Percentiles rank a stretch among this genome's conserved stretches.
These are phyloP conservation scores for Trichosporon inkin DNA, from an alignment of 1,284 basidiomycete species.

Conservation along the genomic window DNA sequence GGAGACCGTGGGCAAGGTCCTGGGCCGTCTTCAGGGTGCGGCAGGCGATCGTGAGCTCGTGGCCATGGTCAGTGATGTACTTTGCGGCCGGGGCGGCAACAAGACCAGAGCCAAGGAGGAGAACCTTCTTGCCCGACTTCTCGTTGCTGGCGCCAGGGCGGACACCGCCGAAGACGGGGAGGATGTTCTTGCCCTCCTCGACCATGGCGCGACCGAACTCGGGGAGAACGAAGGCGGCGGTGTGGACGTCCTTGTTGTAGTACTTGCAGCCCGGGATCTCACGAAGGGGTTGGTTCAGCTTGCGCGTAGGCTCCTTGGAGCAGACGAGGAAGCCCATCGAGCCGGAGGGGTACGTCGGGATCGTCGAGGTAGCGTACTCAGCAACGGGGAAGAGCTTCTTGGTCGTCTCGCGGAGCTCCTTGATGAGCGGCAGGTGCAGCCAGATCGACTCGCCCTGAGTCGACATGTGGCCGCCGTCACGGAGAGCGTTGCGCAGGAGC, in stretches of 20 bases:
- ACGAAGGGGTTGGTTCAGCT: constrained; percentile 66
- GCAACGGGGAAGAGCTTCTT: constrained; percentile 74
- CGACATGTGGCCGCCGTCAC: constrained; percentile 87
- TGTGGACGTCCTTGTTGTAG: constrained; percentile 20
- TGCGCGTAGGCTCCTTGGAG: constrained; percentile 69
- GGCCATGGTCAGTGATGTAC: constrained; percentile 80
- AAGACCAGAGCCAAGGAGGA: constrained; percentile 90
- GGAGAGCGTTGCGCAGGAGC: constrained; percentile 82
- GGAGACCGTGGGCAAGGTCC: constrained; percentile 64
- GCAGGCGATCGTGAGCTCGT: constrained; percentile 79
- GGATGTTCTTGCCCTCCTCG: constrained; percentile 65
- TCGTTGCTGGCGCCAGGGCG: constrained; percentile 55
- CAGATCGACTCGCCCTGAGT: constrained; percentile 96
- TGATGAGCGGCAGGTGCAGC: constrained; percentile 88
- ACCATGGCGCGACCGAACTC: constrained; percentile 79
- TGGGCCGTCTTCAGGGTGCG: constrained; percentile 74
- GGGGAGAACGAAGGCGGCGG: constrained; percentile 79
- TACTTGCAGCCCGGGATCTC: constrained; percentile 60
- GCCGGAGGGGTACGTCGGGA: constrained; percentile 95
- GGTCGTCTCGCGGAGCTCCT: constrained; percentile 69
- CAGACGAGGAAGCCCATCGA: constrained; percentile 95
- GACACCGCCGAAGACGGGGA: constrained; percentile 60
- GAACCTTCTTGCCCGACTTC: constrained; percentile 62
- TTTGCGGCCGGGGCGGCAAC: constrained; percentile 92
- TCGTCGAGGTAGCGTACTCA: constrained; percentile 93